Evolutionary conservation across 2,329 filamentous ascomycete species (phyloP), one percentile per base, ranked within the genome.

Genomic region (Hymenoscyphus repandus): DNA sequence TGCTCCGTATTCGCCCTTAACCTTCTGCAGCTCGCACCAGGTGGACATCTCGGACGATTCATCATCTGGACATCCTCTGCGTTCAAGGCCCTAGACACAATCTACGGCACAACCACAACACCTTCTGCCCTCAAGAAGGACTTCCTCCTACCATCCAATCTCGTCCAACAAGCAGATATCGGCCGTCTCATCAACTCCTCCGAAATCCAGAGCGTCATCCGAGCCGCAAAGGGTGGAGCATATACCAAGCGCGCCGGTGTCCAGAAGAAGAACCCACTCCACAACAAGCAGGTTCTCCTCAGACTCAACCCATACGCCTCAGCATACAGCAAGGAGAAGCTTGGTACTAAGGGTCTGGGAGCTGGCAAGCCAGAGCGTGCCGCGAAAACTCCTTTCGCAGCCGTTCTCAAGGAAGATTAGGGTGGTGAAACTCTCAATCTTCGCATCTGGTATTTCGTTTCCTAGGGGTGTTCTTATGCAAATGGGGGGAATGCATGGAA

Each of bases 201-300:
- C 69, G 93, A 99, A 80, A 87, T 97, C 74, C 93, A 99, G 86
- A 88, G 86, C 74, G 92, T 96, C 54, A 84, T 99, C 69, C 85
- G 88, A 67, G 90, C 86, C 57, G 90, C 91, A 74, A 93, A 91
- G 82, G 93, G 93, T 66, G 83, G 86, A 65, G 83, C 90, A 70
- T 76, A 84, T 70, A 95, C 90, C 75, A 96, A 96, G 85, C 89
- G 93, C 70, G 77, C 80, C 64, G 77, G 81, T 69, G 90, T 96
- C 64, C 92, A 96, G 84, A 99, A 99, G 90, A 97, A 97, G 91
- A 99, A 99, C 84, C 93, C 93, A 69, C 90, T 99, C 65, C 82
- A 80, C 77, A 99, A 99, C 88, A 95, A 90, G 85, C 93, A 97
- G 83, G 87, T 99, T 64, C 83, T 96, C 76, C 88, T 99, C 71